Base-by-base conservation (phyloP, 1,284 basidiomycete genomes). In the Ceratobasidium sp. region DNA sequence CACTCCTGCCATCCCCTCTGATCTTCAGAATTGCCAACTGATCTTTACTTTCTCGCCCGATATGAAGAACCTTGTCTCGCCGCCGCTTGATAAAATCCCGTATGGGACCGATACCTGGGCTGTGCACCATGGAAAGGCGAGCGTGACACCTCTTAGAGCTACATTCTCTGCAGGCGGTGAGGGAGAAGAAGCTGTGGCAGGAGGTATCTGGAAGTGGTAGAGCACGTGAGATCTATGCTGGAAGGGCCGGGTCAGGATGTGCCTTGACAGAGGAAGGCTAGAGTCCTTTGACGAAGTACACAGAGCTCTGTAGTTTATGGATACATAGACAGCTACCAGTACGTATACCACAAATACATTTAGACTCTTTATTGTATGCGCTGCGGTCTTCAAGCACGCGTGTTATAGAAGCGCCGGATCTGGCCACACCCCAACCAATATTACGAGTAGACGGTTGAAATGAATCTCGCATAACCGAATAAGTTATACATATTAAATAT, bases 31-130 rank as follows among this genome's bases (percentile, higher is more conserved):
- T 84, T 96, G 63, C 14, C n/a, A 46, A 28, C 52, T 69, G n/a
- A 81, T 86, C 38, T 98, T 97, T 84, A 88, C 88, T 79, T 98
- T 94, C 79, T 85, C 88, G 28, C 95, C 96, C 16, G 89, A 93
- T 64, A 88, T 96, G 83, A 82, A 82, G 14, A 84, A 84, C 8
- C 82, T 97, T 23, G 85, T 97, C 69, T 86, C 85, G 57, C 92
- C 93, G 0, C 80, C 85, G 21, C 75, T 84, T 28, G 84, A 86
- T 0, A 80, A 81, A 9, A 79, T 96, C 23, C 91, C 93, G 0
- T 83, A 87, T 47, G 94, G 92, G 1, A 89, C 91, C 9, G 95
- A 97, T 81, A 89, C 87, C 0, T 96, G 91, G 90, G 92, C 91
- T 23, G 83, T 95, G 30, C 82, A 85, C 75, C 83, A 88, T 73